Evolutionary conservation across 176 grass and related monocot genomes (phyloP).

Genomic region (Musa beccarii): DNA sequence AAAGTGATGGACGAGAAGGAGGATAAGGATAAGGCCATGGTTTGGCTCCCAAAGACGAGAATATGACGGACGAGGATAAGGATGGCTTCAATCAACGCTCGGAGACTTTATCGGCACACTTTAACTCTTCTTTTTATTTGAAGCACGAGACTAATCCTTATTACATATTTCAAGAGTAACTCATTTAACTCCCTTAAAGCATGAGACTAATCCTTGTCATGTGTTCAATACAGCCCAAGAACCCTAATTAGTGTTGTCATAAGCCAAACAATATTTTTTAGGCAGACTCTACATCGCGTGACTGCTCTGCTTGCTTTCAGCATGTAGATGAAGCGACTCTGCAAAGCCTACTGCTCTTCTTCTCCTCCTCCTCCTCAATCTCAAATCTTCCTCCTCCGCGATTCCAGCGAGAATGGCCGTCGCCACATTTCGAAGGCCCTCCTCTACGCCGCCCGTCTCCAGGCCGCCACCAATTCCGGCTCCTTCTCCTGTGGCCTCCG

Average conservation of each 20-base stretch:
- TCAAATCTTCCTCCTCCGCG: not conserved
- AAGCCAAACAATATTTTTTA: too few species aligned
- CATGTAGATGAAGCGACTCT: slow-evolving; percentile 7
- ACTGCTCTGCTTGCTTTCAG: not conserved
- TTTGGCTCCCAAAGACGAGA: not conserved
- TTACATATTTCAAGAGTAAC: too few species aligned
- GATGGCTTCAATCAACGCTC: not conserved
- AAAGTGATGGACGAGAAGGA: not conserved
- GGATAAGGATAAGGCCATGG: slow-evolving; percentile 13
- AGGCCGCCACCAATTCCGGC: slow-evolving; percentile 4
- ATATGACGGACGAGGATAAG: not conserved
- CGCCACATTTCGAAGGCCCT: slow-evolving; percentile 2
- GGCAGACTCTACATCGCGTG: too few species aligned
- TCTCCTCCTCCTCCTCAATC: not conserved
- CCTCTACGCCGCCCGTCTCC: slow-evolving; percentile 11
- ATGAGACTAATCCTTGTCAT: too few species aligned
- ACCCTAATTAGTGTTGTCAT: too few species aligned
- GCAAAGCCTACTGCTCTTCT: not conserved
- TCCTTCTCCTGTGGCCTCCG: slow-evolving; percentile 16
- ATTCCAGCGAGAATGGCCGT: not conserved
- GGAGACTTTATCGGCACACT: not conserved
- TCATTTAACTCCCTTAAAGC: too few species aligned
- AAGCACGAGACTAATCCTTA: too few species aligned
- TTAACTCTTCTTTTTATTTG: too few species aligned
- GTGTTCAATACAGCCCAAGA: too few species aligned